Base-by-base conservation (phyloP, 2,329 filamentous ascomycete genomes). In the Dichotomopilus funicola region DNA sequence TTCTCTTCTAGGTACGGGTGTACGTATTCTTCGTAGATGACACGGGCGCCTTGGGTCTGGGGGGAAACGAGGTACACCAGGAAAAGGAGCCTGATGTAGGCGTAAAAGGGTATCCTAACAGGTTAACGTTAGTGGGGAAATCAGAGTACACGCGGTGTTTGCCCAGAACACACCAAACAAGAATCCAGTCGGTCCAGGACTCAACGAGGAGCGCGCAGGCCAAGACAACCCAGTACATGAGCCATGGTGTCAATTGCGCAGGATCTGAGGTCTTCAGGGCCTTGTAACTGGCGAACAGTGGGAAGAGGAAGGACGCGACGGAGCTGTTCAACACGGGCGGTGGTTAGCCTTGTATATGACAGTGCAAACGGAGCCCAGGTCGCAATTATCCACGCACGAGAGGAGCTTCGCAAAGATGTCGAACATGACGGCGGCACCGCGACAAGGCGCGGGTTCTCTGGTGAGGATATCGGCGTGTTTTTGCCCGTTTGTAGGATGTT, bases 211-310 rank as follows among this genome's bases (percentile, higher is more conserved):
- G 78, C 65, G 86, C 83, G 70, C 89, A 86, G 59, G 89, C 88
- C 62, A 96, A 82, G 31, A 96, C 90, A 58, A 96, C 90, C 88
- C 92, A 99, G 80, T 97, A 99, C 88, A 97, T 97, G 63, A 97
- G 82, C 94, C 94, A 99, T 85, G 92, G 92, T 61, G 89, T 89
- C 58, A 96, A 80, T 68, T 95, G 85, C 40, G 89, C 86, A 2
- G 91, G 91, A 71, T 96, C 89, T 51, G 88, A 87, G 12, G 90
- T 91, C 74, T 94, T 92, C 68, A 99, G 87, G 49, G 94, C 92
- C 78, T 97, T 97, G 81, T 96, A 97, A 61, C 92, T 96, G 63
- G 92, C 91, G 75, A 96, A 97, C 61, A 96, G 84, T 51, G 94
- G 94, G 70, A 97, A 95, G 68, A 96, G 84, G 68, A 95, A 91